Conservation (phyloP, 495 filamentous ascomycete genomes). For the Trichocladium antarcticum region DNA sequence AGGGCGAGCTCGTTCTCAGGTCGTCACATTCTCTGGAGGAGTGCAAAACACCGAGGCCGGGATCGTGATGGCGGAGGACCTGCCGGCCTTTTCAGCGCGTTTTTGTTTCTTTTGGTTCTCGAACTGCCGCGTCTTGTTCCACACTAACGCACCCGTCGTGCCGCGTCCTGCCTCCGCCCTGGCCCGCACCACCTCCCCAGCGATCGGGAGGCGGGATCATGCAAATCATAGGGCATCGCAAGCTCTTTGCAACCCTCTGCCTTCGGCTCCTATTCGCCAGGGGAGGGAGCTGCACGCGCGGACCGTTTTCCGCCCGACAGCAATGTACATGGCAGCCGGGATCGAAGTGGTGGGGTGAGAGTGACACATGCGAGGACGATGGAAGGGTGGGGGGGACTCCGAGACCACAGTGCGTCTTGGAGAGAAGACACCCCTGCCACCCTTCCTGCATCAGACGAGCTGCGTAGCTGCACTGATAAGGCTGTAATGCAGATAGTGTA, state of each 20-base stretch:
- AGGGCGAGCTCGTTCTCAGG: background rate
- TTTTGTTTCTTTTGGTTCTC: background rate
- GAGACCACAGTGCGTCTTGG: background rate
- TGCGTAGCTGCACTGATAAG: too few relatives aligned
- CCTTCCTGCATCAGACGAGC: too few relatives aligned
- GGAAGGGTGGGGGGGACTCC: slow-evolving; percentile 10
- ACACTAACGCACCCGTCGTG: background rate
- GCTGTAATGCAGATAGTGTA: too few relatives aligned
- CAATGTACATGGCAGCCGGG: slow-evolving; percentile 25
- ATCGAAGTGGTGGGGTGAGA: slow-evolving; percentile 15
- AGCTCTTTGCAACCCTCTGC: slow-evolving; percentile 12
- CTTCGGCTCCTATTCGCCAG: slow-evolving; percentile 25
- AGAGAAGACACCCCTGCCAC: too few relatives aligned
- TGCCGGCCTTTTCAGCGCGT: too few relatives aligned
- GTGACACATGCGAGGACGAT: slow-evolving; percentile 11
- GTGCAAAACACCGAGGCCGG: background rate
- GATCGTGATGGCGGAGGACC: too few relatives aligned
- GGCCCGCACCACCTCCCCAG: background rate
- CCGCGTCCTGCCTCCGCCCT: slow-evolving; percentile 3
- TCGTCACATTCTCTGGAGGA: slow-evolving; percentile 9
- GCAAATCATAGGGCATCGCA: slow-evolving; percentile 29
- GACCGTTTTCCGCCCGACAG: slow-evolving; percentile 36
- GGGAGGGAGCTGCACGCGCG: slow-evolving; percentile 27
- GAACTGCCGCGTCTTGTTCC: background rate
- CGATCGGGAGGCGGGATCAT: slow-evolving; percentile 22